Conservation (phyloP, 2,329 filamentous ascomycete species). For the Xylariaceae sp. region DNA sequence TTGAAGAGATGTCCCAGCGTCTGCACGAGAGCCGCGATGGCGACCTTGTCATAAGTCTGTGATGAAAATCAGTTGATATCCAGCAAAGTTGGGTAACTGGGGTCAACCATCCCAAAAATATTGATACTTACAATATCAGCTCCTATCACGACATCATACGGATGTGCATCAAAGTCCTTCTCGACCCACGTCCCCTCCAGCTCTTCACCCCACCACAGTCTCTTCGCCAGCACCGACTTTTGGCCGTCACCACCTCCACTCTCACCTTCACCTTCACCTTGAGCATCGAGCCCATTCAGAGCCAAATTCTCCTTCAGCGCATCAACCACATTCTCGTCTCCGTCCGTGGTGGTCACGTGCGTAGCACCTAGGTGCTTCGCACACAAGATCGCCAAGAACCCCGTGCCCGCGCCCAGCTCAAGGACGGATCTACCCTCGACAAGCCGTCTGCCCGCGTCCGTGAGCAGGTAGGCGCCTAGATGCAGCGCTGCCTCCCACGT, state of each 20-base stretch:
- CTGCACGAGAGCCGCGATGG: conserved; percentile 51
- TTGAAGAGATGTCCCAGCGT: conserved; percentile 53
- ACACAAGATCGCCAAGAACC: conserved; percentile 59
- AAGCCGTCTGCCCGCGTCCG: conserved; percentile 36
- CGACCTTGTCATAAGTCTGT: conserved; percentile 56
- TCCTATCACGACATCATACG: conserved; percentile 28
- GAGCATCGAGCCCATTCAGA: conserved; percentile 41
- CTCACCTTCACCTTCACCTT: not conserved
- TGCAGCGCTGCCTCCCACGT: conserved; percentile 67
- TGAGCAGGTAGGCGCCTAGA: conserved; percentile 54
- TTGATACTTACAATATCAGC: conserved; percentile 28
- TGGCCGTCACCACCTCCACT: conserved; percentile 19
- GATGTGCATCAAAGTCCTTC: conserved; percentile 18
- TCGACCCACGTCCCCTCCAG: conserved; percentile 24
- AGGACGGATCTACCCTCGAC: conserved; percentile 51
- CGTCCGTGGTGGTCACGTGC: conserved; percentile 56
- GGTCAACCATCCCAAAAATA: too few relatives aligned
- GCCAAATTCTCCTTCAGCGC: conserved; percentile 46
- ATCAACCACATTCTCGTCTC: conserved; percentile 50
- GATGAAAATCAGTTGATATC: too few relatives aligned
- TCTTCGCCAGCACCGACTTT: conserved; percentile 24
- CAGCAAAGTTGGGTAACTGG: too few relatives aligned
- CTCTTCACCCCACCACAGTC: conserved; percentile 33
- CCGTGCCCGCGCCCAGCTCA: conserved; percentile 63
- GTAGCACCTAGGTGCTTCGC: conserved; percentile 50